Evolutionary conservation across 1,139 yeast species (phyloP).

Genomic region (Casaregolazyma lundiana): DNA sequence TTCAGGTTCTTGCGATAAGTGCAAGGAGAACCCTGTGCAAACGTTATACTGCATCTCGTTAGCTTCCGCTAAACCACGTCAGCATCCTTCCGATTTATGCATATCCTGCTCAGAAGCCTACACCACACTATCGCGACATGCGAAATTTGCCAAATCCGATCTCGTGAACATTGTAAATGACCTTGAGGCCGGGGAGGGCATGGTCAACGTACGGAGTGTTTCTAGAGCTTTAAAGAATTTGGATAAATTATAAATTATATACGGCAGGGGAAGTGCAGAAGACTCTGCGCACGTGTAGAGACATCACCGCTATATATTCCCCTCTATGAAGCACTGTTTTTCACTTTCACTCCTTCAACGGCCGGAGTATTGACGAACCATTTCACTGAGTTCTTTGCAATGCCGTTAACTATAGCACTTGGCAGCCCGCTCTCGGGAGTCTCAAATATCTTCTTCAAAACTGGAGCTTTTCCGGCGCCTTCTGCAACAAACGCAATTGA

Average conservation of each 20-base stretch:
- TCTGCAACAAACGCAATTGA: slow-evolving; percentile 81
- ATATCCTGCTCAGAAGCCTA: slow-evolving; percentile 84
- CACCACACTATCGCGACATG: slow-evolving; percentile 71
- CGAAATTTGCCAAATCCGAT: slow-evolving; percentile 63
- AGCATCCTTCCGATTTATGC: slow-evolving; percentile 33
- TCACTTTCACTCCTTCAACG: slow-evolving; percentile 49
- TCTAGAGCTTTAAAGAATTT: slow-evolving; percentile 65
- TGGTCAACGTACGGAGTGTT: slow-evolving; percentile 73
- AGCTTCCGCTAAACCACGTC: slow-evolving; percentile 36
- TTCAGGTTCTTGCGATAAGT: slow-evolving; percentile 74
- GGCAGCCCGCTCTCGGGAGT: slow-evolving; percentile 56
- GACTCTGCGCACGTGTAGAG: no score
- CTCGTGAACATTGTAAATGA: slow-evolving; percentile 64
- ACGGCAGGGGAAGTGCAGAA: neutral
- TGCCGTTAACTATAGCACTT: slow-evolving; percentile 61
- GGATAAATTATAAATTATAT: slow-evolving; percentile 32
- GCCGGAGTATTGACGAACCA: slow-evolving; percentile 87
- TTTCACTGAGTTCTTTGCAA: slow-evolving; percentile 48
- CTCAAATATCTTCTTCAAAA: slow-evolving; percentile 64
- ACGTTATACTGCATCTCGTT: slow-evolving; percentile 73
- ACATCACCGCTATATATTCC: no score
- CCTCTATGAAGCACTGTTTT: slow-evolving; percentile 15
- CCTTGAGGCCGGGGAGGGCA: slow-evolving; percentile 67
- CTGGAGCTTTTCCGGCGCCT: slow-evolving; percentile 78
- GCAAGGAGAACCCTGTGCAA: slow-evolving; percentile 76